Evolutionary conservation across 176 grass and related monocot genomes (phyloP).

Genomic region (Typha latifolia): DNA sequence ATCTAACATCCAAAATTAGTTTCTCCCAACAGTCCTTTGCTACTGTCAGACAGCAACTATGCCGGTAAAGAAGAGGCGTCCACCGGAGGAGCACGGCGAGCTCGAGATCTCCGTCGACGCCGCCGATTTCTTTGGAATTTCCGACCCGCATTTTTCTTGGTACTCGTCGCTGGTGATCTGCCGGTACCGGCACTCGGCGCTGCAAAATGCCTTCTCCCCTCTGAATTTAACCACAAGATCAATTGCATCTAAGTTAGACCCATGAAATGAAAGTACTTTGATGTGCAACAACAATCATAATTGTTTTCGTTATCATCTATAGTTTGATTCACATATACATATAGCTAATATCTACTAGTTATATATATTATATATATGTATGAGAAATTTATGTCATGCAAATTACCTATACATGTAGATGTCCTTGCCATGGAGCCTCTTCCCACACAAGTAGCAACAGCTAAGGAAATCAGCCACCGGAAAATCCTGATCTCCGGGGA

Average conservation of each 20-base stretch:
- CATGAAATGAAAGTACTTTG: background rate
- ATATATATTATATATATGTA: background rate
- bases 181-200: conserved; percentile 30
- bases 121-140: background rate
- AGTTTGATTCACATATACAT: no score
- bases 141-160: conserved; percentile 12
- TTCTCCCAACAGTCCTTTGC: background rate
- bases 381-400: background rate
- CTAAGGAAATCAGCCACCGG: conserved; percentile 43
- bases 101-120: conserved; percentile 16
- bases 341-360: background rate
- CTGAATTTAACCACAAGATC: conserved; percentile 7
- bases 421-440: conserved; percentile 13
- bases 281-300: no score
- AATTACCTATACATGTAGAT: conserved; percentile 59
- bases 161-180: conserved; percentile 28
- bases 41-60: conserved; percentile 42
- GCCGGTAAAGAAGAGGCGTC: conserved; percentile 44
- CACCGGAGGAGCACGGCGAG: conserved; percentile 21
- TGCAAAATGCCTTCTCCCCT: conserved; percentile 93
- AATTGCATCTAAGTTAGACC: no score
- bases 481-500: background rate
- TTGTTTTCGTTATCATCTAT: no score
- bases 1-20: no score
- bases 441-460: conserved; percentile 30